Conservation (phyloP, 2,329 filamentous ascomycete genomes). For the Scopulariopsis brevicaulis region DNA sequence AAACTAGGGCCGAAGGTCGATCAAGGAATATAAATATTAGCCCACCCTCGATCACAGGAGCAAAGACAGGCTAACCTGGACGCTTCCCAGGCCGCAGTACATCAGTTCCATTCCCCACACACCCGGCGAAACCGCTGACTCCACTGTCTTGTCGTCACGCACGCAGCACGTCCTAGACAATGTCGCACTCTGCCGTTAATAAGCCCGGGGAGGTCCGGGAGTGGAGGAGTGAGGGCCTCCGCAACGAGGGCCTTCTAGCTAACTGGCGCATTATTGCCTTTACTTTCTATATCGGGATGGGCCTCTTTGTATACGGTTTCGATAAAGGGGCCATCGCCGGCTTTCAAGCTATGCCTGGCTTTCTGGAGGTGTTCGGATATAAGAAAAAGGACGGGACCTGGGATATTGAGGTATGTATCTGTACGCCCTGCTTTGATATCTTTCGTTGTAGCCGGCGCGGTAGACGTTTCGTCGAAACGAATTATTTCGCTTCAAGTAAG, state of each 20-base stretch:
- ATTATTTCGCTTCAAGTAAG: background rate
- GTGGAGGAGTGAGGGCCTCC: background rate
- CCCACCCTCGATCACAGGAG: no score
- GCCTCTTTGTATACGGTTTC: constrained; percentile 36
- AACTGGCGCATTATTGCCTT: constrained; percentile 34
- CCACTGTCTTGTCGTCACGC: no score
- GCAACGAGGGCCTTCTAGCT: constrained; percentile 7
- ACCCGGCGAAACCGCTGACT: no score
- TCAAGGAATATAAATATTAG: no score
- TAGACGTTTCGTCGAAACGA: no score
- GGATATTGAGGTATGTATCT: constrained; percentile 7
- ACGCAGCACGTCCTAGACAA: no score
- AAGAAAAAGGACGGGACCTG: constrained; percentile 9
- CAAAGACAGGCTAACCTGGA: no score
- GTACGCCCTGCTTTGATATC: background rate
- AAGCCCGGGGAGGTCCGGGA: background rate
- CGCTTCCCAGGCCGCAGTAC: no score
- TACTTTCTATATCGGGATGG: constrained; percentile 25
- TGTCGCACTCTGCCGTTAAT: background rate
- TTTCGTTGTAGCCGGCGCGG: no score
- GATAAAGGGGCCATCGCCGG: constrained; percentile 39
- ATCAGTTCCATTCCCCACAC: no score
- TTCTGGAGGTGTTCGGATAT: constrained; percentile 29
- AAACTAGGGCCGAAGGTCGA: no score
- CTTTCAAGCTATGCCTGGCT: constrained; percentile 36